Evolutionary conservation across 1,284 basidiomycete genomes (phyloP).

Genomic region (Exsudoporus floridanus): DNA sequence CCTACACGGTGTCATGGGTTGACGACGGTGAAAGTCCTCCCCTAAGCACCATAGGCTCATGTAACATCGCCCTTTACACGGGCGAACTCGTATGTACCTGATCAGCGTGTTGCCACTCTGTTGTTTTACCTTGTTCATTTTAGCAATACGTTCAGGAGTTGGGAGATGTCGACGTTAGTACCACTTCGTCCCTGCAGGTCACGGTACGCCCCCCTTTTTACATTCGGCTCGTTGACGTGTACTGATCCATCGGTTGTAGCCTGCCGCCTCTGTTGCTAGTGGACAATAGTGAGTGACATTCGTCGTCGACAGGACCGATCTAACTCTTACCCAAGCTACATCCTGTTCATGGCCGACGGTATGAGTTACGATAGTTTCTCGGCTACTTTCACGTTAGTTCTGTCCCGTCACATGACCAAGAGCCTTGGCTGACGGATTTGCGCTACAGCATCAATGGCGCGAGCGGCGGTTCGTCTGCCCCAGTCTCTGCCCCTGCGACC

Average conservation of each 20-base stretch:
- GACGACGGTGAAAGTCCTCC: constrained; percentile 59
- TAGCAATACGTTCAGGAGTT: constrained; percentile 42
- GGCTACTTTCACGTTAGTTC: constrained; percentile 51
- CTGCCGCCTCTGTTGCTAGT: constrained; percentile 11
- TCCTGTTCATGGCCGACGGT: constrained; percentile 52
- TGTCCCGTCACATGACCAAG: background rate
- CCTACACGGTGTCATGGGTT: constrained; percentile 56
- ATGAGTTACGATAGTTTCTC: constrained; percentile 49
- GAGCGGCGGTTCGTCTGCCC: constrained; percentile 44
- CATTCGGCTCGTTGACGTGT: background rate
- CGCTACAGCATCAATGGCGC: constrained; percentile 51
- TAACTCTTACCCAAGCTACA: constrained; percentile 39
- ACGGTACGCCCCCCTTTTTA: constrained; percentile 30
- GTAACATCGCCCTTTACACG: constrained; percentile 53
- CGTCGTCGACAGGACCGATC: background rate
- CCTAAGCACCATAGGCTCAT: constrained; percentile 48
- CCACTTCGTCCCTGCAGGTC: constrained; percentile 37
- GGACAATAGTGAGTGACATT: constrained; percentile 28
- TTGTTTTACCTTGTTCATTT: constrained; percentile 17
- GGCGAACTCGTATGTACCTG: constrained; percentile 44
- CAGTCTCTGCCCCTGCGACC: constrained; percentile 48
- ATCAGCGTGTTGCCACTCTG: background rate
- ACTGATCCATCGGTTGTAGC: constrained; percentile 9
- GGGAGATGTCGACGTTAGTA: constrained; percentile 40
- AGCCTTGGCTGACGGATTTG: constrained; percentile 6